Evolutionary conservation across 768 basidiomycete species (phyloP), one percentile per base, ranked within the genome.

Genomic region (Rhodotorula graminis): DNA sequence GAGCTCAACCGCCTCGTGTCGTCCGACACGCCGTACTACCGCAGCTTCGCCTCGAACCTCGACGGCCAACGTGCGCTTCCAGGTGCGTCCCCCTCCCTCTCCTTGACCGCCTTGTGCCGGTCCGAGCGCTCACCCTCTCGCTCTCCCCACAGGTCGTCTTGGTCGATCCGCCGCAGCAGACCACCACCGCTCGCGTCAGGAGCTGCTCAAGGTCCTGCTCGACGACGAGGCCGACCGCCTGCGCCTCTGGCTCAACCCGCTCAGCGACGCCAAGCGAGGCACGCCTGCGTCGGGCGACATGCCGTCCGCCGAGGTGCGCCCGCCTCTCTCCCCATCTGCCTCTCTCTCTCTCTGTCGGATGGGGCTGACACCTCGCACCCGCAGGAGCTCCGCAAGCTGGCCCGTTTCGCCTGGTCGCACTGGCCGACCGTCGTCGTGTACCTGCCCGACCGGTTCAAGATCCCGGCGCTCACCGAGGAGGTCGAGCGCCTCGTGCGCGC

Each of bases 211-310:
- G 31, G 81, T 95, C 15, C 85, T 98, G 21, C 88, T 93, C 14
- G 92, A 95, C 80, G 93, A 92, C 79, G 96, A 99, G 80, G 88
- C 97, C 56, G 87, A 85, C 77, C 86, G 93, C 25, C 82, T 98
- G 56, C 85, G 83, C 9, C 93, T 98, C 15, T 98, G 96, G 96
- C 84, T 84, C 57, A 98, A 98, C 80, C 91, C 92, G 0, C 84
- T 85, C 44, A 90, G 89, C 70, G 94, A 96, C 73, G 77, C 84
- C 10, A 87, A 85, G 75, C 87, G 89, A 74, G 89, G 89, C 27
- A 77, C 80, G 1, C 89, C 92, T 78, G 83, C 62, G 3, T 63
- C 66, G 15, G 33, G 65, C 29, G 42, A 59, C 18, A 18, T 33
- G 21, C 31, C 47, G 18, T 44, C 55, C n/a, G 61, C n/a, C 25